A percentile compares a stretch with the other conserved stretches of the same genome.
Conservation (phyloP, 345 rosid genomes). For the Psidium guajava region DNA sequence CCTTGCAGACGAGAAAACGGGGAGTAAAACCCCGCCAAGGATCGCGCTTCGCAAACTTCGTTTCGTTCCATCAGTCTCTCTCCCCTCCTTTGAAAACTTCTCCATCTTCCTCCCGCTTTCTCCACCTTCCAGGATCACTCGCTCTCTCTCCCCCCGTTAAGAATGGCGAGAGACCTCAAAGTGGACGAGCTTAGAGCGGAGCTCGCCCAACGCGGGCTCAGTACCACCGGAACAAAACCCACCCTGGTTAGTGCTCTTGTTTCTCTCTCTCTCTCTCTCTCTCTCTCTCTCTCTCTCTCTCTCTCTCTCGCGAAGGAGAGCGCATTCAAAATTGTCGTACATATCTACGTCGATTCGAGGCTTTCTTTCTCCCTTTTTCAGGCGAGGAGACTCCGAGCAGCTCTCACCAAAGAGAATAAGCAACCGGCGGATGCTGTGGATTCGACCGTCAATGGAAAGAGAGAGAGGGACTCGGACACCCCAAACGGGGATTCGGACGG, state of each 20-base stretch:
- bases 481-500: slow-evolving; percentile 5
- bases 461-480: slow-evolving; percentile 29
- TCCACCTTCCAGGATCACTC: background rate
- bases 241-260: slow-evolving; percentile 22
- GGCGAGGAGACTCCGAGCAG: slow-evolving; percentile 58
- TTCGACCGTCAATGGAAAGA: slow-evolving; percentile 12
- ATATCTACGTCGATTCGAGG: background rate
- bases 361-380: slow-evolving; percentile 1
- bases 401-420: slow-evolving; percentile 25
- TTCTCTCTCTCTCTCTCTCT: too few species aligned
- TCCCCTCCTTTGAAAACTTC: background rate
- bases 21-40: background rate
- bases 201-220: slow-evolving; percentile 62
- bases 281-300: background rate
- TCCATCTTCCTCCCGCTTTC: background rate
- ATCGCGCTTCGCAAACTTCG: background rate
- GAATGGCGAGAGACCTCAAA: slow-evolving; percentile 48
- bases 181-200: slow-evolving; percentile 60
- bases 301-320: background rate
- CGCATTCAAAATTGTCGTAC: background rate
- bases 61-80: background rate
- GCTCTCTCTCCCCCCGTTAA: background rate
- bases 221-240: slow-evolving; percentile 48
- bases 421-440: slow-evolving; percentile 3
- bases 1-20: background rate